Evolutionary conservation across 2,329 filamentous ascomycete species (phyloP), one percentile per base, ranked within the genome.

Genomic region (Fusarium clavum): DNA sequence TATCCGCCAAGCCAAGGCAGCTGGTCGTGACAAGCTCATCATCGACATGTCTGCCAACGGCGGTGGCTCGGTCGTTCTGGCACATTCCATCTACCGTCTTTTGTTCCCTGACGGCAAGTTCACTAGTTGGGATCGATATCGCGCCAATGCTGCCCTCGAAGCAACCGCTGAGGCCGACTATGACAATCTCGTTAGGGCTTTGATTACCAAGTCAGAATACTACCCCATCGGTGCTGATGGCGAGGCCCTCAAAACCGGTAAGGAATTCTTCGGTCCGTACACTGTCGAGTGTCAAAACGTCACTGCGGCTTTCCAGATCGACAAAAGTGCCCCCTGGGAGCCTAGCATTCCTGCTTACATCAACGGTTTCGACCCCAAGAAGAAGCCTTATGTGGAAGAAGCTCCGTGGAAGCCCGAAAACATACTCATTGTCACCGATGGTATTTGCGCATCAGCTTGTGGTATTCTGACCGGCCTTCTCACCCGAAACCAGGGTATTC

Each of bases 401-500:
- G 43, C 73, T 14, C 57, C 57, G 18, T 75, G 71, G 56, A 73
- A 74, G 49, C 73, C 71, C 3, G 73, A 75, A 59, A 64, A 75
- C 6, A 75, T 75, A 2, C 40, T 75, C 3, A 61, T 75, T 7
- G 46, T 75, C 14, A 75, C 73, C 2, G 73, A 75, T 16, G 73
- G 73, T 7, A 66, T 59, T 10, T 75, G 73, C 18, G 73, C 73
- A 9, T 75, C 73, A 5, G 70, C 73, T 5, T 75, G 73, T 25
- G 63, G 48, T 52, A 72, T 75, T 40, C 16, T 75, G 20, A 74
- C 81, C 8, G 73, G 71, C 8, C 66, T 76, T 34, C 58, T 75
- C 9, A 74, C 70, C 11, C 73, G 86, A 84, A 59, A 82, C 20
- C 49, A 75, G 38, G 61, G 58, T 4, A 58, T 75, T 32, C 73